These are phyloP conservation scores for Populus hybrid DNA, from an alignment of 441 rosid genomes.

Conservation along the genomic window DNA sequence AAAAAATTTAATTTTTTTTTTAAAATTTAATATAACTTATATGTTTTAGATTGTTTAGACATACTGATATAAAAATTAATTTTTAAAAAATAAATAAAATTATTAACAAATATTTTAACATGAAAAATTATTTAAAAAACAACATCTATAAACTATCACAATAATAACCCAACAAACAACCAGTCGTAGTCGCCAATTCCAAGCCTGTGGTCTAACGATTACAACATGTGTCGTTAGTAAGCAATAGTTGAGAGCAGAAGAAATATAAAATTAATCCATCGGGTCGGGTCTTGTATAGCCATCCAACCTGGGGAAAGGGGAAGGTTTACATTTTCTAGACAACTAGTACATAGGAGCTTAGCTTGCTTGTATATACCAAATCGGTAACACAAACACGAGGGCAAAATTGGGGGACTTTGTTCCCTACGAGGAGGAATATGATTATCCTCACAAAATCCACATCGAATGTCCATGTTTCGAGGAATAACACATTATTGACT, in stretches of 20 bases:
- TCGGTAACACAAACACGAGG: not conserved
- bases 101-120: too few species aligned
- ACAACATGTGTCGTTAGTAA: not conserved
- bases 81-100: too few species aligned
- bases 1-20: too few species aligned
- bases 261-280: not conserved
- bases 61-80: too few species aligned
- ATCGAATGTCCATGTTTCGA: not conserved
- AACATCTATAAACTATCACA: too few species aligned
- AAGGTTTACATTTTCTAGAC: not conserved
- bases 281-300: not conserved
- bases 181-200: not conserved
- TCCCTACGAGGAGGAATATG: not conserved
- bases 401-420: not conserved
- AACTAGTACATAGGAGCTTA: not conserved
- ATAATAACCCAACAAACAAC: not conserved
- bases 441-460: not conserved
- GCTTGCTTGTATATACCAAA: not conserved
- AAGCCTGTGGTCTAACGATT: not conserved
- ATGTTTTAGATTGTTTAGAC: too few species aligned
- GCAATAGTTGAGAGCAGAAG: not conserved
- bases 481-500: not conserved
- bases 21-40: too few species aligned
- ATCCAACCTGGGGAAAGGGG: not conserved
- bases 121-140: too few species aligned